Evolutionary conservation across 2,329 filamentous ascomycete species (phyloP).

Genomic region (Dothiorella sarmentorum): DNA sequence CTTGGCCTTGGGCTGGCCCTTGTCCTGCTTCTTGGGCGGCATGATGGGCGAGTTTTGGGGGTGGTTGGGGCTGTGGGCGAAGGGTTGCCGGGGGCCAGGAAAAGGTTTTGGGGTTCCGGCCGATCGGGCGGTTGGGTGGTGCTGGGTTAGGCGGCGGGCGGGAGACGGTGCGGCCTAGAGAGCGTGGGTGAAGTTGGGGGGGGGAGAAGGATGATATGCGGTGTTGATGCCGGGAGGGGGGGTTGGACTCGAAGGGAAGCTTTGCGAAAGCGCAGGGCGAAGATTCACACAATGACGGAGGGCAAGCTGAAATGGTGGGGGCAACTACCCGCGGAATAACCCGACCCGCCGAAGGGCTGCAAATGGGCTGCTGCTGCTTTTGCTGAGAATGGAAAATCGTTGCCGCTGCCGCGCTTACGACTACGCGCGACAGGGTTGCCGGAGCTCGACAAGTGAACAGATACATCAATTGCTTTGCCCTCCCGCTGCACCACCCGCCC

Average conservation of each 20-base stretch:
- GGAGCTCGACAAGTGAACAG: constrained; percentile 16
- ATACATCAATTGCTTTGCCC: constrained; percentile 11
- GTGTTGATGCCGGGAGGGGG: neutral
- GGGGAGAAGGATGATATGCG: neutral
- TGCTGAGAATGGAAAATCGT: too few relatives aligned
- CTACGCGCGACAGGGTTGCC: neutral
- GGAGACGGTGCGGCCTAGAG: constrained; percentile 12
- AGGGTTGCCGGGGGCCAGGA: neutral
- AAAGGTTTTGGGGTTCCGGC: too few relatives aligned
- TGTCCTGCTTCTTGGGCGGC: constrained; percentile 63
- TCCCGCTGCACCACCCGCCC: neutral
- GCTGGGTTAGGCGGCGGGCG: neutral
- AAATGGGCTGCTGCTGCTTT: neutral
- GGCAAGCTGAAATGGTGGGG: constrained; percentile 12
- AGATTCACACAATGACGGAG: constrained; percentile 14
- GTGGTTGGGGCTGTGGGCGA: neutral
- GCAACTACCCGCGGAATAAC: neutral
- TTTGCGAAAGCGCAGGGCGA: neutral
- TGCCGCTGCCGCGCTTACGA: constrained; percentile 6
- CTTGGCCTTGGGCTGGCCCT: constrained; percentile 49
- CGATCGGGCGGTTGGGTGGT: too few relatives aligned
- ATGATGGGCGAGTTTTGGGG: constrained; percentile 51
- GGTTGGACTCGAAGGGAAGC: neutral
- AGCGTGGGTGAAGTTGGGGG: constrained; percentile 22
- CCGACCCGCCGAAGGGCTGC: constrained; percentile 3